These are phyloP conservation scores for Lindgomyces ingoldianus DNA, from an alignment of 495 filamentous ascomycete species.

Conservation along the genomic window DNA sequence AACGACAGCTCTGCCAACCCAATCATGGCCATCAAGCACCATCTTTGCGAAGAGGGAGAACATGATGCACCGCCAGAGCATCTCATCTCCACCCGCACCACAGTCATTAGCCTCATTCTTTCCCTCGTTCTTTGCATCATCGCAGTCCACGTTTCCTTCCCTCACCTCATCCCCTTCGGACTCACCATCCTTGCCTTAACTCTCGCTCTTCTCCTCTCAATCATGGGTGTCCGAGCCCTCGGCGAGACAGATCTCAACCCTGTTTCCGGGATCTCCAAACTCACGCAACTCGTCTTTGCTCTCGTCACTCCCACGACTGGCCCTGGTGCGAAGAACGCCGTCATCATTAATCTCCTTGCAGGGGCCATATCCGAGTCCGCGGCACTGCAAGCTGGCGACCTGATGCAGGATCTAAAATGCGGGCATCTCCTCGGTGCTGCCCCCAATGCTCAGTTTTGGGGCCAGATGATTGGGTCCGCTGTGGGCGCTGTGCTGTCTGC, in stretches of 20 bases:
- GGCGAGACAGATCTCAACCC: constrained; percentile 98
- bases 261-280: constrained; percentile 92
- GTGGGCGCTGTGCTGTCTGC: constrained; percentile 88
- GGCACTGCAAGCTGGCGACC: constrained; percentile 91
- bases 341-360: constrained; percentile 90
- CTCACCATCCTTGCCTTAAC: constrained; percentile 80
- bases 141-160: constrained; percentile 79
- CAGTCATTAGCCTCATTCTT: constrained; percentile 70
- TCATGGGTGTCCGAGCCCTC: constrained; percentile 94
- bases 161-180: constrained; percentile 60
- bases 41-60: constrained; percentile 37
- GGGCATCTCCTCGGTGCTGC: constrained; percentile 89
- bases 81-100: constrained; percentile 71
- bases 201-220: constrained; percentile 82
- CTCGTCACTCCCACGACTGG: constrained; percentile 67
- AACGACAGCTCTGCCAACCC: constrained; percentile 23
- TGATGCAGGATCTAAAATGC: constrained; percentile 98
- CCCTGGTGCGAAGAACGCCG: constrained; percentile 69
- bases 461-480: constrained; percentile 86
- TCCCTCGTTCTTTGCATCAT: constrained; percentile 78
- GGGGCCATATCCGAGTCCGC: constrained; percentile 89
- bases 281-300: constrained; percentile 93
- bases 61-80: constrained; percentile 79
- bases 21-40: constrained; percentile 20
- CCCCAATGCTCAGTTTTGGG: constrained; percentile 94